Percentiles rank a stretch among this genome's conserved stretches.
Evolutionary conservation across 768 basidiomycete species (phyloP).

Genomic region (Glaciozyma martinii): DNA sequence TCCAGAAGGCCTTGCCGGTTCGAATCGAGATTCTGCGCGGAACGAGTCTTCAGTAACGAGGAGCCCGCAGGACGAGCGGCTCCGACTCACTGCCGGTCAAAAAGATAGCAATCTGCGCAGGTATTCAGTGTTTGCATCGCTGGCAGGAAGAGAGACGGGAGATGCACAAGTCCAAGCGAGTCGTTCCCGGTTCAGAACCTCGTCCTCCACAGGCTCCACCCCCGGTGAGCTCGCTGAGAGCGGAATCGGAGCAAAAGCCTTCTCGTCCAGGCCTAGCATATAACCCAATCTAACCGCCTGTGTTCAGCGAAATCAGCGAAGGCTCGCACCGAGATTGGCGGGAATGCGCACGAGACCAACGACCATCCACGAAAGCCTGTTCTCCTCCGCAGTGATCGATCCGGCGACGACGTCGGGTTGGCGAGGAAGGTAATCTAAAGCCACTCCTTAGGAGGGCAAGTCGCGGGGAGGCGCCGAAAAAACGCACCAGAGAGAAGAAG

Average conservation of each 20-base stretch:
- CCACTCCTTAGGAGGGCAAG: too few relatives aligned
- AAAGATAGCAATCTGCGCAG: constrained; percentile 23
- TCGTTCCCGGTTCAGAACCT: constrained; percentile 26
- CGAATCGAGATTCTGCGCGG: constrained; percentile 11
- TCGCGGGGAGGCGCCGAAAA: not conserved
- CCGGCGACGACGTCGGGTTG: not conserved
- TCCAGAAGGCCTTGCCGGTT: constrained; percentile 33
- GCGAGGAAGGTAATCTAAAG: constrained; percentile 27
- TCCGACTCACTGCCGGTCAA: constrained; percentile 15
- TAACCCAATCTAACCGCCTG: constrained; percentile 4
- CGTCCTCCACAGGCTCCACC: constrained; percentile 1
- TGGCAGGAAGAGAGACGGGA: too few relatives aligned
- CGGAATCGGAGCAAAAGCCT: not conserved
- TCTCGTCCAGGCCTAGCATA: constrained; percentile 21
- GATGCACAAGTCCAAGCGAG: constrained; percentile 29
- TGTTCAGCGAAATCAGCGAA: not conserved
- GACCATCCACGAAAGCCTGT: constrained; percentile 22
- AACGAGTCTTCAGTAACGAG: too few relatives aligned
- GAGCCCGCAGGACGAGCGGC: too few relatives aligned
- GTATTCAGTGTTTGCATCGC: too few relatives aligned
- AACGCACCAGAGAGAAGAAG: constrained; percentile 23
- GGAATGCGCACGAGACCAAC: constrained; percentile 7
- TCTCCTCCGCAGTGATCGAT: constrained; percentile 18
- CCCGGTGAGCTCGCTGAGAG: constrained; percentile 3
- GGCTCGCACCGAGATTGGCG: not conserved